Base-by-base conservation (phyloP, 139 green algal species). In the Mychonastes homosphaera region DNA sequence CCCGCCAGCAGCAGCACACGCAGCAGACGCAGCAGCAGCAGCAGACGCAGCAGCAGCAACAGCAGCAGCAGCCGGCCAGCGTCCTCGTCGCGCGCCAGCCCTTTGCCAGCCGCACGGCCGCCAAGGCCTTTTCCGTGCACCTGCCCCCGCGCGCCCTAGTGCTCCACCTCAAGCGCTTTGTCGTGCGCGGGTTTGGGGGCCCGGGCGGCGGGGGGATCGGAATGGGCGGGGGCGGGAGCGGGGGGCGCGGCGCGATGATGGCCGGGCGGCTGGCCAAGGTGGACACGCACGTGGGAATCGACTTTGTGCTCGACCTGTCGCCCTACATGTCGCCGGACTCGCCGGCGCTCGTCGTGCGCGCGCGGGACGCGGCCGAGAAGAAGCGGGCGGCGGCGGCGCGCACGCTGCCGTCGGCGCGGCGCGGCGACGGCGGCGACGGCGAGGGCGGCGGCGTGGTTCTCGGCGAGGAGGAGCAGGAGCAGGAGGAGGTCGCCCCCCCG, bases 91-190 rank as follows among this genome's bases (percentile, higher is more conserved):
- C 15, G 16, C 16, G 39, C 15, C 39, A 46, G 39, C 39, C 39
- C 15, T 46, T 13, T 46, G 15, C 44, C 44, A 47, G 21, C 24
- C 41, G 64, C 30, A 1, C 43, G 3, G 45, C 57, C 1, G 24
- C 39, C 36, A 72, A 72, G 49, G 10, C 24, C 10, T 79, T 77
- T 41, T 26, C 18, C 19, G 27, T 76, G 26, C 56, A 67, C 44
- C 29, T 56, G 8, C 46, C 62, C 5, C 77, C 77, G 0, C 49
- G 44, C 24, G 39, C 82, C 64, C 64, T 84, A 46, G 62, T 77
- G 51, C 53, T 84, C 62, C 77, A 84, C 38, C 62, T 84, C 18
- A 84, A 84, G 54, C 64, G 77, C 28, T 84, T 84, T 32, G 80
- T 86, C 46, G 21, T 26, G 8, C 52, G 58, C 10, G 55, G 79